Conservation (phyloP, 164 flowering plant species). For the Nymphaea thermarum region DNA sequence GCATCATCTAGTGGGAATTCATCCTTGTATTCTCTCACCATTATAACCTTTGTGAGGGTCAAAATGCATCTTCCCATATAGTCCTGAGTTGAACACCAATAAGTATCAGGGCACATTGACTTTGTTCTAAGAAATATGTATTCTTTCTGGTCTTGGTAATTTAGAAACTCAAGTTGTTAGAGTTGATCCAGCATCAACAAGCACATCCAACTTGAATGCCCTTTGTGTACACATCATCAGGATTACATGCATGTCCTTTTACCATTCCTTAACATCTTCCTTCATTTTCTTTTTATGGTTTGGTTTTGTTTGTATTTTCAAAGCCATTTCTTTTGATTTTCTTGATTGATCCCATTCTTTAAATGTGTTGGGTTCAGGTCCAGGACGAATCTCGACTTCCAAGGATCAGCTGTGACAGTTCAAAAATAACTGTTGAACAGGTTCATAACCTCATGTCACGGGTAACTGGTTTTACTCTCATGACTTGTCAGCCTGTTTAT, state of each 20-base stretch:
- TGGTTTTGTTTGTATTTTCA: too few species aligned
- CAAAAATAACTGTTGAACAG: constrained; percentile 95
- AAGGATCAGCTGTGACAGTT: constrained; percentile 95
- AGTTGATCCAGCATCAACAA: too few species aligned
- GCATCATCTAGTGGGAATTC: constrained; percentile 55
- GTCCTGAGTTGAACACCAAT: constrained; percentile 44
- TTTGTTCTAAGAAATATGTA: too few species aligned
- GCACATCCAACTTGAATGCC: too few species aligned
- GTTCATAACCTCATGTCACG: constrained; percentile 99
- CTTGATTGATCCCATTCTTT: too few species aligned
- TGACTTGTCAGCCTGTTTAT: neutral
- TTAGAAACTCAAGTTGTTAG: too few species aligned
- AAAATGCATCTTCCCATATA: constrained; percentile 84
- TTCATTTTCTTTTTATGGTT: too few species aligned
- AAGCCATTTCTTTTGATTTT: too few species aligned
- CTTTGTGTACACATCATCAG: too few species aligned
- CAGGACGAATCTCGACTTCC: constrained; percentile 95
- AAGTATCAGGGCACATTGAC: neutral
- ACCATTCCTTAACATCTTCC: too few species aligned
- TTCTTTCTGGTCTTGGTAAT: too few species aligned
- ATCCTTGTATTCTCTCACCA: constrained; percentile 83
- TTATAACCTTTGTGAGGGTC: constrained; percentile 79
- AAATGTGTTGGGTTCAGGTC: neutral
- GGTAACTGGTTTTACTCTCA: constrained; percentile 22
- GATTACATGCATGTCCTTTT: too few species aligned